phyloP scores from a whole-genome alignment of 352 stramenopile genomes.

The Phytophthora multivora region DNA sequence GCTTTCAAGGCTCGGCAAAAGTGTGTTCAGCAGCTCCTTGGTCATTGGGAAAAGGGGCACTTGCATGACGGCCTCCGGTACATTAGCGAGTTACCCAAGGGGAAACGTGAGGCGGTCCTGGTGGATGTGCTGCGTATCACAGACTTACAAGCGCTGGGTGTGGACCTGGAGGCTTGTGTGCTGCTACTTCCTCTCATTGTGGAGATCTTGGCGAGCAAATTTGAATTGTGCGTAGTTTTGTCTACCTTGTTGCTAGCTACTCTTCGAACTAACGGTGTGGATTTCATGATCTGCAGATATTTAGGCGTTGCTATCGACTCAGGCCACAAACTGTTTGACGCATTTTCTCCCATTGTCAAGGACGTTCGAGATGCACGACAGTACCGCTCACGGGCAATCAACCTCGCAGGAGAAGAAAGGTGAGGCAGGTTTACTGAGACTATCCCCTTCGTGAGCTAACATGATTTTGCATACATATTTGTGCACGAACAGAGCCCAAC shows the following conservation, averaged over 20 bases:
- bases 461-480: not conserved
- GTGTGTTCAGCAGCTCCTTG: conserved; percentile 69
- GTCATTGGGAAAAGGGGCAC: conserved; percentile 70
- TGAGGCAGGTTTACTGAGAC: conserved; percentile 18
- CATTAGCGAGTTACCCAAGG: conserved; percentile 61
- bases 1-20: conserved; percentile 74
- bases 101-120: conserved; percentile 73
- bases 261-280: conserved; percentile 2
- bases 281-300: conserved; percentile 42
- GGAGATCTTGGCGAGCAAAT: conserved; percentile 68
- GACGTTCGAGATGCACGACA: conserved; percentile 55
- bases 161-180: conserved; percentile 78
- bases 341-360: conserved; percentile 78
- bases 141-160: conserved; percentile 59
- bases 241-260: not conserved
- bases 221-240: conserved; percentile 54
- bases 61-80: conserved; percentile 76
- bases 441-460: conserved; percentile 3
- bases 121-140: conserved; percentile 74
- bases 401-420: conserved; percentile 78
- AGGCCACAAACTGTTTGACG: conserved; percentile 68
- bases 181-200: conserved; percentile 80
- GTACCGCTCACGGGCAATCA: conserved; percentile 60
- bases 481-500: conserved; percentile 39
- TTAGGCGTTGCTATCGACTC: conserved; percentile 59